Base-by-base conservation (phyloP, 208 protist species). In the Naegleria gruberi region DNA sequence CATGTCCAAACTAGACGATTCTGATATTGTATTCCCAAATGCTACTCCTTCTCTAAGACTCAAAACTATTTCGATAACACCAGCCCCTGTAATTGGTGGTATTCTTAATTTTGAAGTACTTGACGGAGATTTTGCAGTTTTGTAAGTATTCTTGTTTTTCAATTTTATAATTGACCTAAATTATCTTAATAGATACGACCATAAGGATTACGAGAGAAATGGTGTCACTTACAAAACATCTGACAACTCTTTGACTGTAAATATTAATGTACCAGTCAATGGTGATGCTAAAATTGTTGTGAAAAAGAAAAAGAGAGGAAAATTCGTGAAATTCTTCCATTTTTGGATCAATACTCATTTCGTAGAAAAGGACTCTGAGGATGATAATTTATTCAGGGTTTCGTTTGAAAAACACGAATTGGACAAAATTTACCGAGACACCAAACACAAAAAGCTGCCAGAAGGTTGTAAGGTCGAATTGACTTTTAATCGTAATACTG, bases 321-420 rank as follows among this genome's bases (percentile, higher is more conserved):
- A 37, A 37, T 77, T 37, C 34, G 65, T 30, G 17, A 77, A 77
- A 77, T 88, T 94, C 34, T 93, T 91, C 82, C 73, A 85, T 51
- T 94, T 94, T 87, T 94, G 93, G 93, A 19, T 94, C 2, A 92
- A 94, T 65, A 93, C 93, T 42, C 47, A 85, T 8, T 94, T 94
- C 51, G 65, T 93, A 42, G 55, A 90, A 37, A 4, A 87, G 47
- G 40, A 87, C 26, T 37, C 17, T 30, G 23, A 73, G 2, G 26
- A n/a, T 77, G 65, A 77, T 77, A 17, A 4, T 17, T 26, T 77
- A 26, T 88, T 40, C 46, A 40, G 86, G 19, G 6, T 91, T 3
- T 5, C 65, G 6, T 30, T 94, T 44, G 12, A 8, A 2, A 92
- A 94, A 23, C n/a, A 15, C 23, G 90, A 92, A 44, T 42, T 94